These are phyloP conservation scores for Ogataea allantospora DNA, from an alignment of 805 yeast genomes.

Conservation along the genomic window DNA sequence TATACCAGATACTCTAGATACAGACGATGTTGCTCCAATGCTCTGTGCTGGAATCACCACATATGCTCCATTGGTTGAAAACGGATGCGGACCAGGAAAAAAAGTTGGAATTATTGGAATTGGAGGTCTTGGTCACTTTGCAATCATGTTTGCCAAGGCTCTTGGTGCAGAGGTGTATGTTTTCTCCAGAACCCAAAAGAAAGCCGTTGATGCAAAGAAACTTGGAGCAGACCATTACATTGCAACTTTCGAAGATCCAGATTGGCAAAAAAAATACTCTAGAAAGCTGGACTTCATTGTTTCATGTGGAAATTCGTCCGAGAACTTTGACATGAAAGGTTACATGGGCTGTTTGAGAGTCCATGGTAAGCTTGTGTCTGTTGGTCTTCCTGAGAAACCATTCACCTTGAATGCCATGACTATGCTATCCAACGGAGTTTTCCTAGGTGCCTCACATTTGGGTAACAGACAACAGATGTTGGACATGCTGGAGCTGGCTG, in stretches of 20 bases:
- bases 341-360: constrained; percentile 60
- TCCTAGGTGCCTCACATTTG: constrained; percentile 56
- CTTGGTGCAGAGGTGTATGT: constrained; percentile 62
- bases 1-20: constrained; percentile 57
- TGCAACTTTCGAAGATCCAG: constrained; percentile 42
- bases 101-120: constrained; percentile 61
- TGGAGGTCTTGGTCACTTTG: constrained; percentile 70
- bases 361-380: constrained; percentile 49
- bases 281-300: constrained; percentile 49
- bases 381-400: constrained; percentile 36
- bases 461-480: constrained; percentile 65
- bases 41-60: constrained; percentile 79
- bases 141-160: constrained; percentile 56
- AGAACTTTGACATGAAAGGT: constrained; percentile 28
- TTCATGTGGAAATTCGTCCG: constrained; percentile 9
- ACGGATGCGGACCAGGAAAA: constrained; percentile 32
- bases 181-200: constrained; percentile 48
- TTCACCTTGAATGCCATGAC: constrained; percentile 5
- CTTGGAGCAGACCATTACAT: constrained; percentile 58
- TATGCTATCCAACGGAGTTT: constrained; percentile 47
- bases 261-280: constrained; percentile 33
- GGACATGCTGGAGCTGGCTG: constrained; percentile 66
- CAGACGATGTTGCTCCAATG: constrained; percentile 65
- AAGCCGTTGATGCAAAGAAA: constrained; percentile 50
- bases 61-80: constrained; percentile 62